Conservation (phyloP, 2,329 filamentous ascomycete species). For the Cordyceps javanica region DNA sequence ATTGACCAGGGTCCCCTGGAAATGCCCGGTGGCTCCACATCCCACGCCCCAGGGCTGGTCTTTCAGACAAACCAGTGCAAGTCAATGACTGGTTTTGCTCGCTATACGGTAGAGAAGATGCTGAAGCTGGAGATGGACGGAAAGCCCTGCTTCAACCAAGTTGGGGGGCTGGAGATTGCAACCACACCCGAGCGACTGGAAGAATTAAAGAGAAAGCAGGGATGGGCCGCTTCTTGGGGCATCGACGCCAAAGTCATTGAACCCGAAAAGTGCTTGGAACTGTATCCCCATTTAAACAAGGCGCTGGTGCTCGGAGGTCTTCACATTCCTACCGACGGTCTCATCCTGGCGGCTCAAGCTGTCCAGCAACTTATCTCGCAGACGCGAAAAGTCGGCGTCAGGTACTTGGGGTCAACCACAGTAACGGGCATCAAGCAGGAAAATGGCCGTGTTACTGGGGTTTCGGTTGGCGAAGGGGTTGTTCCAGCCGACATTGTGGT, state of each 20-base stretch:
- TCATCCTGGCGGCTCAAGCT: constrained; percentile 55
- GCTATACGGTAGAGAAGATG: constrained; percentile 57
- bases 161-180: constrained; percentile 57
- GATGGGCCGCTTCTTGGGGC: constrained; percentile 56
- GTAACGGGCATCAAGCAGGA: constrained; percentile 51
- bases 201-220: constrained; percentile 57
- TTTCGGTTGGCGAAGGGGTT: constrained; percentile 40
- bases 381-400: constrained; percentile 51
- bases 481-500: constrained; percentile 55
- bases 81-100: constrained; percentile 52
- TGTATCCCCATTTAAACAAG: constrained; percentile 50
- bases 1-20: constrained; percentile 57
- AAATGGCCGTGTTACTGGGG: constrained; percentile 48
- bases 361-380: constrained; percentile 55
- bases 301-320: constrained; percentile 51
- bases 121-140: constrained; percentile 37
- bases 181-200: constrained; percentile 52
- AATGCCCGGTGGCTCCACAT: constrained; percentile 60
- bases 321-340: constrained; percentile 54
- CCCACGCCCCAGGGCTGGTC: constrained; percentile 58
- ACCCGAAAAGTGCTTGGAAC: constrained; percentile 43
- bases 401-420: constrained; percentile 48
- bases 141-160: constrained; percentile 51
- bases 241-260: constrained; percentile 47
- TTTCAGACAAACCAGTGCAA: constrained; percentile 56